phyloP scores from a whole-genome alignment of 495 filamentous ascomycete genomes.

The Aspergillus panamensis region DNA sequence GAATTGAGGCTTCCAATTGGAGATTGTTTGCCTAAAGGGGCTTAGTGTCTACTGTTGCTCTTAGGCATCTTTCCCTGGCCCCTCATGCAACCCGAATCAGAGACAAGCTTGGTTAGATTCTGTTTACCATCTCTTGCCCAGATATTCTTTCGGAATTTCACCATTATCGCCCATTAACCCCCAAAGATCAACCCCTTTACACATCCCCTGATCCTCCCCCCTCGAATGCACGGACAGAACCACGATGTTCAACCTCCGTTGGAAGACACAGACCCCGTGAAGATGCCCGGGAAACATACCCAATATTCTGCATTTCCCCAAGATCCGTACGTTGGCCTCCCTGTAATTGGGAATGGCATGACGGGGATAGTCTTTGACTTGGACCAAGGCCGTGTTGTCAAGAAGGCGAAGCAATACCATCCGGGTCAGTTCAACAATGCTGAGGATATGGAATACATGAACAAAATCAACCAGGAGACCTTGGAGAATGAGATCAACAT shows the following conservation, averaged over 20 bases:
- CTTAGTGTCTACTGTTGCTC: too few species aligned
- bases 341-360: constrained; percentile 17
- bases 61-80: too few species aligned
- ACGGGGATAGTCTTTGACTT: constrained; percentile 13
- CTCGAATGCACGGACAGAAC: constrained; percentile 2
- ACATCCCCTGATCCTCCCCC: background rate
- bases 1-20: too few species aligned
- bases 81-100: too few species aligned
- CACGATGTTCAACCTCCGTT: background rate
- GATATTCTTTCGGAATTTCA: background rate
- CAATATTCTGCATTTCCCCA: constrained; percentile 3
- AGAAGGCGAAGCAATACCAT: constrained; percentile 18
- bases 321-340: constrained; percentile 14
- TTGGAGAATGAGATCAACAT: constrained; percentile 16
- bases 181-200: background rate
- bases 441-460: constrained; percentile 17
- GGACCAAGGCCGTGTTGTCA: constrained; percentile 15
- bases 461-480: constrained; percentile 16
- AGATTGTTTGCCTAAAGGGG: too few species aligned
- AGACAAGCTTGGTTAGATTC: constrained; percentile 9
- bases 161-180: background rate
- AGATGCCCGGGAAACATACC: too few species aligned
- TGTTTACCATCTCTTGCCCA: background rate
- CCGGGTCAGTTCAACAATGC: background rate
- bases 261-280: too few species aligned